Evolutionary conservation across 176 grass and related monocot genomes (phyloP).

Genomic region (Guadua angustifolia): DNA sequence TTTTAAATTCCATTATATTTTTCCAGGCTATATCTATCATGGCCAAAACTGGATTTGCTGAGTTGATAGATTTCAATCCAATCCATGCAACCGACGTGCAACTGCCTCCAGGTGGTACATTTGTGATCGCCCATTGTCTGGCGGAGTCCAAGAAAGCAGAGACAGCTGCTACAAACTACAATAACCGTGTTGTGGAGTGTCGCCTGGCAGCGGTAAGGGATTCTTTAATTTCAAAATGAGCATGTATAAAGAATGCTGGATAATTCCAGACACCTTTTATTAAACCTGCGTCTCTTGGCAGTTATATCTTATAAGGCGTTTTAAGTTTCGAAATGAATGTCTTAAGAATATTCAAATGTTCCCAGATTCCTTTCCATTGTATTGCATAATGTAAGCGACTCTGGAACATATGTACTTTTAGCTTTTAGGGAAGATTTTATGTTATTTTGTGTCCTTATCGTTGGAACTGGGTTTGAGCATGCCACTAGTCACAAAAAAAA

Average conservation of each 20-base stretch:
- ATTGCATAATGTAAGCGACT: background rate
- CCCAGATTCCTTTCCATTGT: background rate
- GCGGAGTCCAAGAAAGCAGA: constrained; percentile 98
- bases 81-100: constrained; percentile 89
- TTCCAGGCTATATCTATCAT: constrained; percentile 95
- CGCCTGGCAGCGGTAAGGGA: constrained; percentile 69
- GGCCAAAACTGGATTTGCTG: constrained; percentile 93
- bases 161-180: constrained; percentile 95
- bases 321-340: background rate
- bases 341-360: constrained; percentile 21
- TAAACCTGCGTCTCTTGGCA: constrained; percentile 32
- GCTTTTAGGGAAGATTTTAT: constrained; percentile 16
- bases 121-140: constrained; percentile 91
- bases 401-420: background rate
- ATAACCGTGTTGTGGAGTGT: constrained; percentile 94
- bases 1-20: constrained; percentile 35
- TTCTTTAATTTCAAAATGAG: constrained; percentile 12
- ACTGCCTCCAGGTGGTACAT: constrained; percentile 81
- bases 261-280: background rate
- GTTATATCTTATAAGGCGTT: constrained; percentile 34
- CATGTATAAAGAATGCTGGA: background rate
- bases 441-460: background rate
- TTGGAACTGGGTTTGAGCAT: background rate
- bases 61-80: constrained; percentile 98
- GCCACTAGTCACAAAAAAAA: background rate